Evolutionary conservation across 306 rosid genomes (phyloP), one percentile per base, ranked within the genome.

Genomic region (Crotalaria pallida): DNA sequence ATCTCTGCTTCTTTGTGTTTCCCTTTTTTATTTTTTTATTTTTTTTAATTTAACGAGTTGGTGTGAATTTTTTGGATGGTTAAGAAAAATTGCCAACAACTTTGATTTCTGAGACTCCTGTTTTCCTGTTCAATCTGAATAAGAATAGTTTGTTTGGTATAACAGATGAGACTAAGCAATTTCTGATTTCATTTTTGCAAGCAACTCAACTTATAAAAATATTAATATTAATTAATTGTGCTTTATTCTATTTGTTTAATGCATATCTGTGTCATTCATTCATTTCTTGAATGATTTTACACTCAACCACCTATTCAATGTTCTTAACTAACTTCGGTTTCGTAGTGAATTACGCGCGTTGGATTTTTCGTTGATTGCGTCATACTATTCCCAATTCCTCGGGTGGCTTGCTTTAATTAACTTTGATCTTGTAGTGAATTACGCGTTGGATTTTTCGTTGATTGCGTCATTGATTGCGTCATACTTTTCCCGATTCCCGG

Each of bases 31-130:
- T 13, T 15, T 67, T 53, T 55, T 29, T 6, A 23, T 52, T 73
- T 76, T 72, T 23, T 55, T 58, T 15, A 55, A 71, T 73, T 67
- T 67, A 34, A 43, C 1, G 43, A 75, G 77, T 71, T 65, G 83
- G 79, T 77, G 85, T 17, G 77, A 44, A 33, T 58, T 58, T 11
- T 31, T 6, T 2, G 27, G 53, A 49, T 64, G 13, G 66, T 67
- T 78, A 2, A 66, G 50, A 62, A 13, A 13, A 12, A 12, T 19
- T 27, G 1, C 43, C 43, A 34, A 72, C 55, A 62, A 59, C 57
- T 52, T 60, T 29, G 31, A 4, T 65, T 74, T 69, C 40, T 58
- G 1, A 26, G 11, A 6, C 17, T 3, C 3, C 9, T 48, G 29
- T n/a, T 27, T n/a, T n/a, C n/a, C 51, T 59, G 29, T 41, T 22